A percentile compares a stretch with the other conserved stretches of the same genome.
phyloP scores from a whole-genome alignment of 1,139 yeast genomes.

The Yamadazyma songkhlaensis region DNA sequence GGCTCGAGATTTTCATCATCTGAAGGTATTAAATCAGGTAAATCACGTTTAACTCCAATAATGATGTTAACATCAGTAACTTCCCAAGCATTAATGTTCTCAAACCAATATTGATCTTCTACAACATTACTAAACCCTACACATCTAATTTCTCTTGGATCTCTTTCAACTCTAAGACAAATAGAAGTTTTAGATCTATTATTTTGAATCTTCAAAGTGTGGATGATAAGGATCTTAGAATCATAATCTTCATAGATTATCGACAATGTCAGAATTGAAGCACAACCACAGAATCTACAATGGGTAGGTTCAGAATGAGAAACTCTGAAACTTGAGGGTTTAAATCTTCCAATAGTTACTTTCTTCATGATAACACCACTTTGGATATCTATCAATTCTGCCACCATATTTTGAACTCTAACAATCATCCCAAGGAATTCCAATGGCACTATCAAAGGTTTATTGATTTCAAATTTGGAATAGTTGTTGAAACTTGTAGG shows the following conservation, averaged over 20 bases:
- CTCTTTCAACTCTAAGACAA: constrained; percentile 87
- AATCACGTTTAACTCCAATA: constrained; percentile 58
- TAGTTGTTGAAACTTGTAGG: not conserved
- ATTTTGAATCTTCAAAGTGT: constrained; percentile 63
- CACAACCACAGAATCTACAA: constrained; percentile 89
- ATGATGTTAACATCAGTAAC: constrained; percentile 73
- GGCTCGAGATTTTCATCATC: constrained; percentile 1
- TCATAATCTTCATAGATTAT: constrained; percentile 66
- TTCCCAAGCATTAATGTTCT: constrained; percentile 72
- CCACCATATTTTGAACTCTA: constrained; percentile 50
- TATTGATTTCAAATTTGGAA: constrained; percentile 11
- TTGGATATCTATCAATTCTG: constrained; percentile 73
- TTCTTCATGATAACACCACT: constrained; percentile 64
- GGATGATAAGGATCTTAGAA: constrained; percentile 60
- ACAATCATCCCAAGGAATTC: constrained; percentile 68
- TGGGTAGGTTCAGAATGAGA: constrained; percentile 85
- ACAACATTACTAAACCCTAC: constrained; percentile 74
- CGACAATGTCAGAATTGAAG: constrained; percentile 69
- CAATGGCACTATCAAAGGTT: constrained; percentile 12
- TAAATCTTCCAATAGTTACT: constrained; percentile 61
- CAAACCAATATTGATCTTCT: constrained; percentile 68
- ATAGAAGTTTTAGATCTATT: constrained; percentile 77
- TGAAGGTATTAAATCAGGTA: not conserved
- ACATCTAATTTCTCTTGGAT: constrained; percentile 86
- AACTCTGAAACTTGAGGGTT: constrained; percentile 58